These are phyloP conservation scores for Myxozyma nipponensis DNA, from an alignment of 805 yeast species.

Conservation along the genomic window DNA sequence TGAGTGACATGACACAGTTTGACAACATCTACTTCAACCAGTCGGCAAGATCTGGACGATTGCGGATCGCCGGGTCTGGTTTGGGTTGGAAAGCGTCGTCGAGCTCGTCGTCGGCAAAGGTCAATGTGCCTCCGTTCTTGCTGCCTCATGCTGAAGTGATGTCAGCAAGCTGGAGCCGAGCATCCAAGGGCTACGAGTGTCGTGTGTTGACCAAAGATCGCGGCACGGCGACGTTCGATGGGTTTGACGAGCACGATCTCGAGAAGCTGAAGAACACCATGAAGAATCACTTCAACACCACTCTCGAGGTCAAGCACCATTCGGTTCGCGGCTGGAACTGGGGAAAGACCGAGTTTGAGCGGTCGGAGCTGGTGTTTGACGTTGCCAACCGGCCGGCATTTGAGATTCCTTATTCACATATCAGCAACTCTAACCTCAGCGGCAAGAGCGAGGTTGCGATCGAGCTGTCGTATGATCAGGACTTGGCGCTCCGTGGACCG, in stretches of 20 bases:
- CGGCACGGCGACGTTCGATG: conserved; percentile 85
- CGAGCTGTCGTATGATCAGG: conserved; percentile 59
- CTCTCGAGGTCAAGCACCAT: conserved; percentile 81
- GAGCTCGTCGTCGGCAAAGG: conserved; percentile 32
- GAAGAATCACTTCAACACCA: conserved; percentile 67
- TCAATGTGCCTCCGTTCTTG: conserved; percentile 84
- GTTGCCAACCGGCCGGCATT: conserved; percentile 85
- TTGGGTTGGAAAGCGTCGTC: conserved; percentile 83
- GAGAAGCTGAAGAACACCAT: conserved; percentile 76
- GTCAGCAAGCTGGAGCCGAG: conserved; percentile 85
- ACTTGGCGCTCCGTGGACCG: conserved; percentile 43
- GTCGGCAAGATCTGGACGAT: conserved; percentile 76
- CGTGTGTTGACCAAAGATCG: conserved; percentile 83
- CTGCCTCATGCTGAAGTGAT: conserved; percentile 82
- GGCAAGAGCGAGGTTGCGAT: conserved; percentile 92
- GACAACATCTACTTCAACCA: conserved; percentile 89
- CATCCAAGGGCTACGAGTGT: conserved; percentile 85
- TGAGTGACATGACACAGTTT: conserved; percentile 51
- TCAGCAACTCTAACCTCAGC: conserved; percentile 81
- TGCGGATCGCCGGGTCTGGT: conserved; percentile 95
- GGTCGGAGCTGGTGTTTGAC: conserved; percentile 83
- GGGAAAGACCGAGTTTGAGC: conserved; percentile 91
- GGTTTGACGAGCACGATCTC: conserved; percentile 83
- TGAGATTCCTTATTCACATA: conserved; percentile 79
- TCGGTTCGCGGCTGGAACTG: conserved; percentile 98